Conservation (phyloP, 2,329 filamentous ascomycete species). For the Ophiostoma himal-ulmi region DNA sequence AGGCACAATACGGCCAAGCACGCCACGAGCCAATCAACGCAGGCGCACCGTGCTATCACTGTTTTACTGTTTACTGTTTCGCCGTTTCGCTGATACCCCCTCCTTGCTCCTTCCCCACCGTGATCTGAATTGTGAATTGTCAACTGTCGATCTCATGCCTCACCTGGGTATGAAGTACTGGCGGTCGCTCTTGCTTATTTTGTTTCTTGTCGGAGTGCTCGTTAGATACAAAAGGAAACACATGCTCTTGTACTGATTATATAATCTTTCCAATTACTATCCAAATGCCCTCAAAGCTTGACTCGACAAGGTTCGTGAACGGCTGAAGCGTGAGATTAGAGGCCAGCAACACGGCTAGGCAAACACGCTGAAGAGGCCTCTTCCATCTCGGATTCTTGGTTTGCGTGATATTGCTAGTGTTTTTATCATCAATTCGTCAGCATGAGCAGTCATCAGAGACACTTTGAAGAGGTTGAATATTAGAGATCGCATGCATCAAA, state of each 20-base stretch:
- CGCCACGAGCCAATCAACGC: not conserved
- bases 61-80: not conserved
- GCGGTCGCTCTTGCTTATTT: not conserved
- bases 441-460: not conserved
- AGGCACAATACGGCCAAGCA: not conserved
- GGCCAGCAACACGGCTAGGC: not conserved
- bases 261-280: not conserved
- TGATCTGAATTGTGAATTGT: not conserved
- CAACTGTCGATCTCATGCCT: not conserved
- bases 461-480: not conserved
- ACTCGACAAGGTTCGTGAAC: not conserved
- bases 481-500: not conserved
- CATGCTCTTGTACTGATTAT: not conserved
- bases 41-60: not conserved
- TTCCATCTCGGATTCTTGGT: not conserved
- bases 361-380: not conserved
- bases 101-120: conserved; percentile 1
- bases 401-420: not conserved
- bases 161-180: not conserved
- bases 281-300: not conserved
- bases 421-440: not conserved
- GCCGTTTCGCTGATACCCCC: not conserved
- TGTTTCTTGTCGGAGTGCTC: not conserved
- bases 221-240: not conserved
- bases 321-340: not conserved